Evolutionary conservation across 345 rosid genomes (phyloP), one percentile per base, ranked within the genome.

Genomic region (Corymbia maculata): DNA sequence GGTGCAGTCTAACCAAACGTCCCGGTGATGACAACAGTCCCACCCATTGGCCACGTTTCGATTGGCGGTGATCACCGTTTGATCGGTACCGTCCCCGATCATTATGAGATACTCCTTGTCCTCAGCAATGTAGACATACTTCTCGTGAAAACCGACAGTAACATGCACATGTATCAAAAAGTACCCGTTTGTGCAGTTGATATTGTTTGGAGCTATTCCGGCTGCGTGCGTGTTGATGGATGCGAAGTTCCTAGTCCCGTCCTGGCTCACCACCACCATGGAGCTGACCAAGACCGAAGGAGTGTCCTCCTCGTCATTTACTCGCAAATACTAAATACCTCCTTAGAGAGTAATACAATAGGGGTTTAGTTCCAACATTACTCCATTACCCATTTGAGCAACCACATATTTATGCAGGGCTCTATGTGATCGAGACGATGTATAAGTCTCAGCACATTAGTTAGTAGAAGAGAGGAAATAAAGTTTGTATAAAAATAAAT

Each of bases 21-120:
- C 21, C 97, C 98, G 68, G 98, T 95, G 86, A 94, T 94, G 90
- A 96, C 95, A 30, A 98, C 96, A 44, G 95, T 95, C 99, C 99
- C 98, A 96, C 22, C 95, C 95, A 51, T 96, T 98, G 21, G 88
- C 97, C 22, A 93, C 95, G 89, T 93, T 96, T 17, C 96, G 95
- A 88, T 95, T 95, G 59, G 98, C 98, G 14, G 97, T 95, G 85
- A 96, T 92, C 26, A 97, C 86, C 6, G 99, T 96, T 85, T 90
- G 93, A 88, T 95, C 94, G 85, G 96, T 96, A 17, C 98, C 99
- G 9, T 94, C 99, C 9, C 98, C 99, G 9, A 96, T 89, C 91
- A 97, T 95, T 97, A 96, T 95, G 36, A 97, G 90, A 79, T 94
- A 94, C 51, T 86, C 90, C 92, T 96, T 97, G 86, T 90, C 95